Percentiles rank a stretch among this genome's conserved stretches.
Evolutionary conservation across 164 flowering plant species (phyloP).

Genomic region (Euptelea pleiosperma): DNA sequence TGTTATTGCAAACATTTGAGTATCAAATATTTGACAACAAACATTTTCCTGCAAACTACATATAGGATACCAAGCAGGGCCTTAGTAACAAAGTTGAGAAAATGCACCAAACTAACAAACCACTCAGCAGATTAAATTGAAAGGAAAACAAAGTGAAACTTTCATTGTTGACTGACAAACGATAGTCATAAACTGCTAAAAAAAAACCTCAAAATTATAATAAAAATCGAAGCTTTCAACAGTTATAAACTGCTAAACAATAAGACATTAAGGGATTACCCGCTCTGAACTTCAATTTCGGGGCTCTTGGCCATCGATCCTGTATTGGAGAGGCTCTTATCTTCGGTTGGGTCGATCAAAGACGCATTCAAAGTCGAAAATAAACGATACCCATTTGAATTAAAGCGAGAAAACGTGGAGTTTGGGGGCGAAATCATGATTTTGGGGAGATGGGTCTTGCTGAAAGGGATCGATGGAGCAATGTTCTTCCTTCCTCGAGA

Average conservation of each 20-base stretch:
- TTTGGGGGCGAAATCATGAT: slow-evolving; percentile 3
- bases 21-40: too few species aligned
- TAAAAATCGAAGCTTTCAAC: background rate
- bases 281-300: slow-evolving; percentile 25
- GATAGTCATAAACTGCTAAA: too few species aligned
- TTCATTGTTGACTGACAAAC: too few species aligned
- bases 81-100: too few species aligned
- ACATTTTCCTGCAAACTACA: too few species aligned
- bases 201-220: background rate
- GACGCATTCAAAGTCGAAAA: slow-evolving; percentile 19
- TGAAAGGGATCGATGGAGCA: slow-evolving; percentile 6
- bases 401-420: slow-evolving; percentile 5
- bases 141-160: too few species aligned
- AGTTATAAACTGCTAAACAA: background rate
- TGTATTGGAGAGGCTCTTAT: background rate
- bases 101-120: too few species aligned
- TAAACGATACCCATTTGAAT: slow-evolving; percentile 22
- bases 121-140: too few species aligned
- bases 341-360: slow-evolving; percentile 17
- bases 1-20: too few species aligned
- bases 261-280: slow-evolving; percentile 9
- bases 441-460: slow-evolving; percentile 5
- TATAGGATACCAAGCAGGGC: too few species aligned
- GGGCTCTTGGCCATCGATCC: background rate
- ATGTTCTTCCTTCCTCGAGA: slow-evolving; percentile 3